Conservation (phyloP, 176 grass and related monocot species). For the Lolium multiflorum region DNA sequence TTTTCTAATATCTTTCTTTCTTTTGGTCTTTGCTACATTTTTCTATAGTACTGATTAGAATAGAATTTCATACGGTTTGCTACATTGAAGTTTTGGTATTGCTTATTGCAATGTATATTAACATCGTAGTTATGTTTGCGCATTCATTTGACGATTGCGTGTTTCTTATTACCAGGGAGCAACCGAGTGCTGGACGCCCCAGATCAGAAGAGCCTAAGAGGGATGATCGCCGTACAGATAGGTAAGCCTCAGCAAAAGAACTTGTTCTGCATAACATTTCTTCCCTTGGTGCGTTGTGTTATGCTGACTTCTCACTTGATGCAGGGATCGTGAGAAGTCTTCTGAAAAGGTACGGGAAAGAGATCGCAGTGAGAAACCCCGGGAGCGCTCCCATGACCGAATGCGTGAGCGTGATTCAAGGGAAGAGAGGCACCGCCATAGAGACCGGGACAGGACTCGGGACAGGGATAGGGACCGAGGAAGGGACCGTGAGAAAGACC, state of each 20-base stretch:
- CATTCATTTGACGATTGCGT: conserved; percentile 26
- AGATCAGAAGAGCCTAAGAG: conserved; percentile 73
- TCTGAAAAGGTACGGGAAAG: conserved; percentile 62
- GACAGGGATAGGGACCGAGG: conserved; percentile 61
- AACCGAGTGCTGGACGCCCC: conserved; percentile 43
- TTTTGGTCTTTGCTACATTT: neutral
- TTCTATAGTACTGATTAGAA: conserved; percentile 8
- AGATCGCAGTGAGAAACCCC: conserved; percentile 57
- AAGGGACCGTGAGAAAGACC: conserved; percentile 65
- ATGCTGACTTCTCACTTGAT: conserved; percentile 22
- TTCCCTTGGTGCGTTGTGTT: neutral
- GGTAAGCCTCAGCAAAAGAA: conserved; percentile 35
- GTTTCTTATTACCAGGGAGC: conserved; percentile 53
- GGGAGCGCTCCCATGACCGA: conserved; percentile 65
- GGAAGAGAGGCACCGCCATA: conserved; percentile 75
- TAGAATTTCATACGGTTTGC: conserved; percentile 2
- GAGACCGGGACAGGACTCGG: conserved; percentile 61
- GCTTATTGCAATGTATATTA: too few relatives aligned
- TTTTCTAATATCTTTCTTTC: neutral
- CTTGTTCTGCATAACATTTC: neutral
- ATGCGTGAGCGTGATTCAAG: conserved; percentile 63
- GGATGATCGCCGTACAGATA: conserved; percentile 56
- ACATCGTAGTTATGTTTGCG: neutral
- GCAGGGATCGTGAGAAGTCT: conserved; percentile 71
- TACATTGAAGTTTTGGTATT: conserved; percentile 27